Percentiles rank a stretch among this genome's conserved stretches.
phyloP scores from a whole-genome alignment of 148 eudicot species.

The Nepenthes gracilis region DNA sequence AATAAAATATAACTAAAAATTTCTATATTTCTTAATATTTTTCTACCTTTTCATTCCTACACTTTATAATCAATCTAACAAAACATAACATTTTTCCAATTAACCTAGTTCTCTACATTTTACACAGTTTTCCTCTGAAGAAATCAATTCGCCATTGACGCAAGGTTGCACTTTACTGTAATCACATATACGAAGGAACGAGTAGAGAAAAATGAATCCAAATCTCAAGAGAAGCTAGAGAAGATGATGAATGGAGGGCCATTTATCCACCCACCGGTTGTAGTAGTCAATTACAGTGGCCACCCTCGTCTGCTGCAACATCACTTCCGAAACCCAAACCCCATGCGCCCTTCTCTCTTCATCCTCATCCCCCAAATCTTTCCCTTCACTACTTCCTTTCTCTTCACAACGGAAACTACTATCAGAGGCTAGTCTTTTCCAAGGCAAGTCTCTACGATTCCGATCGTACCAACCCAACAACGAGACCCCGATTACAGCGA shows the following conservation, averaged over 20 bases:
- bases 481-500: conserved; percentile 51
- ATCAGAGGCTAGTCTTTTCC: conserved; percentile 34
- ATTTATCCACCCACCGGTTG: conserved; percentile 74
- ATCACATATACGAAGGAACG: not conserved
- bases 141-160: too few relatives aligned
- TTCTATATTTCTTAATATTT: too few relatives aligned
- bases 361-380: conserved; percentile 14
- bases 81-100: too few relatives aligned
- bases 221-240: conserved; percentile 80
- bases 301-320: conserved; percentile 50
- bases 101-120: too few relatives aligned
- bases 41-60: too few relatives aligned
- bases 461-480: conserved; percentile 74
- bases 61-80: too few relatives aligned
- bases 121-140: too few relatives aligned
- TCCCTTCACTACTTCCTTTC: not conserved
- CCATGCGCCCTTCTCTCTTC: conserved; percentile 66
- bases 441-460: conserved; percentile 78
- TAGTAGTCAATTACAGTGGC: conserved; percentile 65
- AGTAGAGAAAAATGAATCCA: not conserved
- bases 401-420: not conserved
- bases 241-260: conserved; percentile 81
- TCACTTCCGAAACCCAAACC: conserved; percentile 74
- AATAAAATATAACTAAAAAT: too few relatives aligned
- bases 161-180: too few relatives aligned